Conservation (phyloP, 306 rosid genomes). For the Acacia crassicarpa region DNA sequence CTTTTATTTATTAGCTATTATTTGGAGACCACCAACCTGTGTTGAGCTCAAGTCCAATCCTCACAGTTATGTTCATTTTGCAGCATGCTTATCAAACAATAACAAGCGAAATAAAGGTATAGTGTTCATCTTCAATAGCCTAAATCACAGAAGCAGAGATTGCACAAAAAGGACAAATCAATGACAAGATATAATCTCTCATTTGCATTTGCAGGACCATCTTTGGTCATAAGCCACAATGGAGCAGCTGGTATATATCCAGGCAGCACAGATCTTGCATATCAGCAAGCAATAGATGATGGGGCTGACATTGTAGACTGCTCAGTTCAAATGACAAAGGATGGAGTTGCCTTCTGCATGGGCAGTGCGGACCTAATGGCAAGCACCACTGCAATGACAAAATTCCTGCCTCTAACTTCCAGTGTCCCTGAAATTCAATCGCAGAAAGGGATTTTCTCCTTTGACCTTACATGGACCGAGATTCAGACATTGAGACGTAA, state of each 20-base stretch:
- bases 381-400: conserved; percentile 50
- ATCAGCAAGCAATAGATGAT: conserved; percentile 67
- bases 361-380: conserved; percentile 46
- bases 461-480: conserved; percentile 80
- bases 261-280: conserved; percentile 82
- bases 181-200: neutral
- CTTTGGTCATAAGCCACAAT: conserved; percentile 65
- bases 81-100: conserved; percentile 76
- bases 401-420: conserved; percentile 52
- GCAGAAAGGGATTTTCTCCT: conserved; percentile 66
- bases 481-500: conserved; percentile 78
- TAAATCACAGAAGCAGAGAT: neutral
- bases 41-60: neutral
- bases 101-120: conserved; percentile 53
- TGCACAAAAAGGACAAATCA: neutral
- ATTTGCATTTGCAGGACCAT: conserved; percentile 43
- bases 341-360: conserved; percentile 80
- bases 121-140: neutral
- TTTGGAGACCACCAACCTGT: neutral
- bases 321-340: conserved; percentile 87
- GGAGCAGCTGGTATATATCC: conserved; percentile 88
- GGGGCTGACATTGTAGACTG: conserved; percentile 88
- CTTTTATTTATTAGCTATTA: neutral
- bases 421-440: conserved; percentile 64
- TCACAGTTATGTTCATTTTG: conserved; percentile 24